A percentile compares a stretch with the other conserved stretches of the same genome.
phyloP scores from a whole-genome alignment of 768 basidiomycete genomes.

The Suillus fuscotomentosus region DNA sequence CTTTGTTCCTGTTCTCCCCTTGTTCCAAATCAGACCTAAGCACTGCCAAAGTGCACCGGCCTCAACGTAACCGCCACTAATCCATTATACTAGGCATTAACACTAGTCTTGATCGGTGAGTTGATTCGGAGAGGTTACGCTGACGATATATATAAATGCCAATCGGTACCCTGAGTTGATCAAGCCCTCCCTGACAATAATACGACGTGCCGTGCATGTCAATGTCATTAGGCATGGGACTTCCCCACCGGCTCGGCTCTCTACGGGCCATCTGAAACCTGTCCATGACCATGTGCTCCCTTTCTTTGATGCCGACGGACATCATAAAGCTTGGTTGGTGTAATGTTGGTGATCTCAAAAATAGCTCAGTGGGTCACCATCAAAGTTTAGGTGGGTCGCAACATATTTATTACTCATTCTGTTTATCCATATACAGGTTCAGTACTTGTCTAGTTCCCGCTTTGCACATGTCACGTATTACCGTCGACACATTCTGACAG shows the following conservation, averaged over 20 bases:
- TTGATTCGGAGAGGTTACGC: neutral
- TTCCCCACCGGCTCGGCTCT: neutral
- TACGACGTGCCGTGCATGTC: neutral
- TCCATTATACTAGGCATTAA: neutral
- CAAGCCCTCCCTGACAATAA: neutral
- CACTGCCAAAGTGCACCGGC: neutral
- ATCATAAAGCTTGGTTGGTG: neutral
- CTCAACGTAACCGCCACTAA: slow-evolving; percentile 2
- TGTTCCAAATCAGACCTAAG: slow-evolving; percentile 14
- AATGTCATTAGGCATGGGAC: neutral
- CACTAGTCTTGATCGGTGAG: neutral
- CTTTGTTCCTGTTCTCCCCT: slow-evolving; percentile 7
- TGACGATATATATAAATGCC: neutral
- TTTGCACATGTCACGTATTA: neutral
- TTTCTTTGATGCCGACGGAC: neutral
- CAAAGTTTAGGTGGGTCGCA: neutral
- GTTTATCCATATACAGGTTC: neutral
- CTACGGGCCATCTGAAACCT: neutral
- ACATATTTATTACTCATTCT: neutral
- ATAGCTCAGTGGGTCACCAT: neutral
- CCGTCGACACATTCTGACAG: neutral
- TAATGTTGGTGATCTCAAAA: neutral
- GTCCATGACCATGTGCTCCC: neutral
- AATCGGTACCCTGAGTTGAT: neutral
- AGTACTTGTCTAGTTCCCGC: neutral